Percentiles rank a stretch among this genome's conserved stretches.
Evolutionary conservation across 1,139 yeast genomes (phyloP).

Genomic region (Suhomyces ambrosiae): DNA sequence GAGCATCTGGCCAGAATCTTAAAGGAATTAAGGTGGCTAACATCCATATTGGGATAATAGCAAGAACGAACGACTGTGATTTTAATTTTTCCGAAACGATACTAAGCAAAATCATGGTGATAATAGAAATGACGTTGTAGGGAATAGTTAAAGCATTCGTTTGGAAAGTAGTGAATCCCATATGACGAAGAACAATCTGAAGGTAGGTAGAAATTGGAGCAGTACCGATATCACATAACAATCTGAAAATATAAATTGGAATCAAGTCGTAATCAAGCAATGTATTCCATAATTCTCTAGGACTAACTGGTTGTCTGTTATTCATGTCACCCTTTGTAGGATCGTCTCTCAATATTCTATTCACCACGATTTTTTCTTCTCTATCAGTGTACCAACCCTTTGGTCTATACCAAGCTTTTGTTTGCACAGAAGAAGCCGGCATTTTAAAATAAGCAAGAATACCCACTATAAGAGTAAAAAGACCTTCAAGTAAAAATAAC

Average conservation of each 20-base stretch:
- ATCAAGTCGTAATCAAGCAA: constrained; percentile 54
- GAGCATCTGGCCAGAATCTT: constrained; percentile 24
- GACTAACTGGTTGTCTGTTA: constrained; percentile 57
- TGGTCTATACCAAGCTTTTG: constrained; percentile 52
- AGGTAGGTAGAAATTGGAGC: constrained; percentile 50
- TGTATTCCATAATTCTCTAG: constrained; percentile 40
- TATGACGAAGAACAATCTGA: constrained; percentile 50
- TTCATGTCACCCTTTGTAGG: constrained; percentile 72
- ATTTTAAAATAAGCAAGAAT: constrained; percentile 52
- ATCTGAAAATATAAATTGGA: constrained; percentile 57
- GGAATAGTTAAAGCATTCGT: constrained; percentile 62
- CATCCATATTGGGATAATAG: constrained; percentile 23
- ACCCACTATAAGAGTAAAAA: constrained; percentile 58
- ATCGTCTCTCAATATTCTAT: constrained; percentile 65
- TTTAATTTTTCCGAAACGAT: constrained; percentile 43
- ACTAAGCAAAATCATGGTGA: constrained; percentile 40
- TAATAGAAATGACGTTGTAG: constrained; percentile 37
- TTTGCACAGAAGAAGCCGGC: constrained; percentile 62
- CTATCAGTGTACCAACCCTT: constrained; percentile 67
- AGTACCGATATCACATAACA: constrained; percentile 47
- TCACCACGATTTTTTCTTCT: constrained; percentile 64
- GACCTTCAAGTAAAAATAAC: constrained; percentile 67
- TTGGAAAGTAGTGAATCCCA: constrained; percentile 59
- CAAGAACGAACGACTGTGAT: constrained; percentile 30
- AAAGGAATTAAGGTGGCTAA: constrained; percentile 20